Evolutionary conservation across 306 rosid genomes (phyloP), one percentile per base, ranked within the genome.

Genomic region (Castanea mollissima): DNA sequence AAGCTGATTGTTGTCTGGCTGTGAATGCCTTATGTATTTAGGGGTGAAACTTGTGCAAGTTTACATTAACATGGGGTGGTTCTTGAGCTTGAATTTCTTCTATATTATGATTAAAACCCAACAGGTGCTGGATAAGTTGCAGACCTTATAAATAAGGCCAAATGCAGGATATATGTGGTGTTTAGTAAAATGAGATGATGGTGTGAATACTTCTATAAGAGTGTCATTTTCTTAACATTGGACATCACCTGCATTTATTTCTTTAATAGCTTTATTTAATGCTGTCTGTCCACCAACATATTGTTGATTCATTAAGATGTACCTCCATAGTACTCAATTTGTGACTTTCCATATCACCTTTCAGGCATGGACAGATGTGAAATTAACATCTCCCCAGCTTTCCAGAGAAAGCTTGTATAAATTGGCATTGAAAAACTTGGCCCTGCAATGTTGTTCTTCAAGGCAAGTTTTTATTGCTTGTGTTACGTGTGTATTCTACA

Each of bases 331-430:
- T 13, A 10, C 49, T 74, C 13, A 73, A 27, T 54, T 56, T 79
- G 76, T n/a, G 31, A 20, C 13, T 51, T 54, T 16, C 63, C 69
- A 6, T 20, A 35, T 62, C 20, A 55, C 75, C 58, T 81, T 76
- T 79, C 91, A 92, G 99, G 86, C 88, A 67, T 95, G 98, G 97
- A 74, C 96, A 2, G 99, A 95, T 83, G 87, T 95, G 60, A 91
- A 84, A 81, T 83, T 95, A 82, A 90, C 94, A 25, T 91, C 99
- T 78, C 99, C 99, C 55, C 99, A 95, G 85, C 90, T 95, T 35
- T 80, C 81, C 64, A 93, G 99, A 89, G 94, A 90, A 84, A 86
- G 87, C 85, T 5, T 80, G 67, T 91, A 89, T 86, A 95, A 93
- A 79, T 74, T 95, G 51, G 90, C 89, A 14, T 78, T 93, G 15